phyloP scores from a whole-genome alignment of 805 yeast species.

The Candida ovalis region DNA sequence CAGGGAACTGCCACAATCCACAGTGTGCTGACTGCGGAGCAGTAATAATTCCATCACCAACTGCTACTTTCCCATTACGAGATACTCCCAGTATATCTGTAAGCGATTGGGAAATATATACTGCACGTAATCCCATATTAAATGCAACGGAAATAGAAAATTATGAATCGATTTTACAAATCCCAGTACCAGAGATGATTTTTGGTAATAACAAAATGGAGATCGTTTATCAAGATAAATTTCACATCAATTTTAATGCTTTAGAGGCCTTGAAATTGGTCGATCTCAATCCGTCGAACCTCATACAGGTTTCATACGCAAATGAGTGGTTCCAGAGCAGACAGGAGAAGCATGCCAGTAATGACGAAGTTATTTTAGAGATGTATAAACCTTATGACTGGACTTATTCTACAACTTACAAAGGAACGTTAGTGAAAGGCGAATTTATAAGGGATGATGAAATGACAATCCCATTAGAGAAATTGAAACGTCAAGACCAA shows the following conservation, averaged over 20 bases:
- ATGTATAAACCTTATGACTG: conserved; percentile 88
- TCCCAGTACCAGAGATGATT: conserved; percentile 96
- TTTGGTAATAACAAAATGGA: conserved; percentile 78
- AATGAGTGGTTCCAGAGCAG: conserved; percentile 67
- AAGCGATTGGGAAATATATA: conserved; percentile 71
- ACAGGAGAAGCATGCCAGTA: conserved; percentile 30
- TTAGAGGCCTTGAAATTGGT: conserved; percentile 69
- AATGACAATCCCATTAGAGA: conserved; percentile 59
- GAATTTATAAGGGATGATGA: conserved; percentile 26
- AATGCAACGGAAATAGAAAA: conserved; percentile 69
- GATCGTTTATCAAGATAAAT: conserved; percentile 24
- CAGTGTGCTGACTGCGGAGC: conserved; percentile 62
- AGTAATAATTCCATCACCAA: conserved; percentile 76
- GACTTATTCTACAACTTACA: conserved; percentile 85
- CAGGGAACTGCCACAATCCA: conserved; percentile 23
- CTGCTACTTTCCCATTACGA: conserved; percentile 55
- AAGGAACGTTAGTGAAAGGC: conserved; percentile 46
- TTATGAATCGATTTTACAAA: conserved; percentile 56
- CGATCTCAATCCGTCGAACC: conserved; percentile 37
- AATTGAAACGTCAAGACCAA: conserved; percentile 69
- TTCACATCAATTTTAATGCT: conserved; percentile 64
- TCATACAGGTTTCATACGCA: conserved; percentile 78
- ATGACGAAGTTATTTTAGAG: conserved; percentile 41
- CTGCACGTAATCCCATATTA: conserved; percentile 73
- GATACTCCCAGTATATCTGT: conserved; percentile 70